Conservation (phyloP, 2,329 filamentous ascomycete genomes). For the Fusarium oxysporum region DNA sequence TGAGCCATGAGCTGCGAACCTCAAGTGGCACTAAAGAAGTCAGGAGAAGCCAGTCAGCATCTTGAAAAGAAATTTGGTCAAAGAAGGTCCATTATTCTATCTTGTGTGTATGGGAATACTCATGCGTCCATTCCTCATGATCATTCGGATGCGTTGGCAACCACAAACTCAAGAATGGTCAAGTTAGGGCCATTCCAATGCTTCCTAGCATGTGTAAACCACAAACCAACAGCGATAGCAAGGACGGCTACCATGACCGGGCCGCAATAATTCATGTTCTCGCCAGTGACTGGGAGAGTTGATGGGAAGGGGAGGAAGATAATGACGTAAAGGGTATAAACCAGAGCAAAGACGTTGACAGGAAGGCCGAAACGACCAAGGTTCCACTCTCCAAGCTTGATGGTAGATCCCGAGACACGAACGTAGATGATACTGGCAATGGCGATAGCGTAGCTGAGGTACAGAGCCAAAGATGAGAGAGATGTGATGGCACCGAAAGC, state of each 20-base stretch:
- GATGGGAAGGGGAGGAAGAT: constrained; percentile 44
- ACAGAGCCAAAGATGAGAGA: constrained; percentile 40
- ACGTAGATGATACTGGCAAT: constrained; percentile 42
- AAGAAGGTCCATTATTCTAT: neutral
- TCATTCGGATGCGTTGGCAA: constrained; percentile 24
- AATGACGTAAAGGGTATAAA: constrained; percentile 42
- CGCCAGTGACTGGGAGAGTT: constrained; percentile 34
- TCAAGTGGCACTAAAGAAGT: accelerated
- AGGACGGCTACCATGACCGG: constrained; percentile 41
- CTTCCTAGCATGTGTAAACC: constrained; percentile 36
- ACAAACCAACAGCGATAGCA: constrained; percentile 32
- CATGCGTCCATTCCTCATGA: accelerated
- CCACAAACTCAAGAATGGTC: constrained; percentile 41
- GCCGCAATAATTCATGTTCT: constrained; percentile 44
- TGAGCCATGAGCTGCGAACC: neutral
- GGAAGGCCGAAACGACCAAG: constrained; percentile 32
- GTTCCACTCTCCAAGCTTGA: constrained; percentile 44
- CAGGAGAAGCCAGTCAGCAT: no score
- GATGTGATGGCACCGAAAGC: constrained; percentile 43
- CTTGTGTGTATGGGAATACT: neutral
- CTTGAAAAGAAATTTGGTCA: accelerated
- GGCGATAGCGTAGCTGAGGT: constrained; percentile 43
- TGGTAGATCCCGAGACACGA: constrained; percentile 7
- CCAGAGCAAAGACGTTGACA: constrained; percentile 37
- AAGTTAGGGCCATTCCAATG: constrained; percentile 41